Evolutionary conservation across 2,329 filamentous ascomycete genomes (phyloP).

Genomic region (Cryphonectria nitschkei): DNA sequence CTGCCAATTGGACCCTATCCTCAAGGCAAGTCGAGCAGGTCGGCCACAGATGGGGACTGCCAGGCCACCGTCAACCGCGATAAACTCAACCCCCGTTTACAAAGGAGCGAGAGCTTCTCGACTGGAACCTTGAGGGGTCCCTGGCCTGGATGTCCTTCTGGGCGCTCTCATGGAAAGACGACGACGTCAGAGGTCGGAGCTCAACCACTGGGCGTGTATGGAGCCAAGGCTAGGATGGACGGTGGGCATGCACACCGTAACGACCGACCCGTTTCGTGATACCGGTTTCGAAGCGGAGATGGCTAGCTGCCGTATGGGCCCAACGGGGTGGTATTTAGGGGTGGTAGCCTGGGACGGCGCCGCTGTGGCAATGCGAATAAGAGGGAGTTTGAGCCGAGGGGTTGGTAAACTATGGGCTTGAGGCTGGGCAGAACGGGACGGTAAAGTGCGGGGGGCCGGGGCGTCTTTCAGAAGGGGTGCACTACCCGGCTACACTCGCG

Average conservation of each 20-base stretch:
- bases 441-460: conserved; percentile 7
- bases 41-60: conserved; percentile 4
- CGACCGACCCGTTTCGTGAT: conserved; percentile 26
- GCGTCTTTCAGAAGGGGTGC: background rate
- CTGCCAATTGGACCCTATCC: conserved; percentile 22
- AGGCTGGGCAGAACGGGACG: background rate
- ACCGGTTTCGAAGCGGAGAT: conserved; percentile 22
- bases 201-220: background rate
- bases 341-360: background rate
- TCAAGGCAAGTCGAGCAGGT: conserved; percentile 17
- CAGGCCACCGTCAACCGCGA: conserved; percentile 14
- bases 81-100: background rate
- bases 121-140: conserved; percentile 1
- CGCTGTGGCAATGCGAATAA: background rate
- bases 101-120: background rate
- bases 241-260: conserved; percentile 6
- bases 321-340: background rate
- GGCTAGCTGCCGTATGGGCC: conserved; percentile 10
- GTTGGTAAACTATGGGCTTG: background rate
- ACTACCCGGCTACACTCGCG: background rate
- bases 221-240: conserved; percentile 1
- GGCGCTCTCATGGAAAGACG: background rate
- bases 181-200: conserved; percentile 2
- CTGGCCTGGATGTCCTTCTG: background rate
- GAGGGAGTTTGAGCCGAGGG: background rate